Evolutionary conservation across 306 rosid species (phyloP), one percentile per base, ranked within the genome.

Genomic region (Erythrophleum fordii): DNA sequence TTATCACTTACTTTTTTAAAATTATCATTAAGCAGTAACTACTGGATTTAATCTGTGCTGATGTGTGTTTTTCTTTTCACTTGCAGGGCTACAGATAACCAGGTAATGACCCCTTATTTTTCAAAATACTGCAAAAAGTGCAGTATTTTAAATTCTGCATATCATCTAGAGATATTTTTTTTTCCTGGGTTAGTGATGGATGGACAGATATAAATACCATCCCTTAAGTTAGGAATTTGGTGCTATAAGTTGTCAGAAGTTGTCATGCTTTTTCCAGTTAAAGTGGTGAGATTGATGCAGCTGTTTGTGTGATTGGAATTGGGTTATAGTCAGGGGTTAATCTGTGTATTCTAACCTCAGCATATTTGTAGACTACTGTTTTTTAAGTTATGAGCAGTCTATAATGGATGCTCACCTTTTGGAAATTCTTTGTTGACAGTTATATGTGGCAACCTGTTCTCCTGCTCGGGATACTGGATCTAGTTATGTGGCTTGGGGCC

Each of bases 401-500:
- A 62, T 77, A 70, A 74, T 55, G 82, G 10, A n/a, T 81, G 65
- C 34, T 75, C 68, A 39, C 76, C 59, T 59, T 83, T 11, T 58
- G 29, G 41, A 35, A 82, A 52, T 77, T 70, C 49, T 25, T 65
- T 56, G 23, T 39, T 75, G 45, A 75, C 90, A 96, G 98, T 71
- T 96, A 80, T 96, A 89, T 76, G 95, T 96, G 64, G 99, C 99
- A 68, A 96, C 99, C 31, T 96, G 99, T 81, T 92, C 99, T 53
- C 97, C 97, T 77, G 99, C 99, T 75, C 97, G 99, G 78, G 97
- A 93, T 72, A 79, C 87, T 79, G 91, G 85, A 70, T 89, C 97
- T 78, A 83, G 97, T 85, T 96, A 96, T 80, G 94, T 96, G 70
- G 97, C 98, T 69, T 96, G 98, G 97, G 99, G 99, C 18, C 99